Conservation (phyloP, 1,139 yeast genomes). For the Suhomyces taliae region DNA sequence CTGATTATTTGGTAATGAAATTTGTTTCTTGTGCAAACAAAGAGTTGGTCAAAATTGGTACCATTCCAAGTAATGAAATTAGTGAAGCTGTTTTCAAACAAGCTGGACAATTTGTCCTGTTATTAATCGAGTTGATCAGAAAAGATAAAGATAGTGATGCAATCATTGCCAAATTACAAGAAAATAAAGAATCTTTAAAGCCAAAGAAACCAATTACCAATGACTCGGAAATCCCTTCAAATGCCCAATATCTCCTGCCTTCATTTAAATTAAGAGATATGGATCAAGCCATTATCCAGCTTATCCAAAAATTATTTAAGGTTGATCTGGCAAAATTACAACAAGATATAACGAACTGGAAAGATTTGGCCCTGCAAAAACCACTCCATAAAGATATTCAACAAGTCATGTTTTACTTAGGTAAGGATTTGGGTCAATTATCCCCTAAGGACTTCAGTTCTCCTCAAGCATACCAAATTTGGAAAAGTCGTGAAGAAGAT, state of each 20-base stretch:
- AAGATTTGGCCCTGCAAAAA: slow-evolving; percentile 44
- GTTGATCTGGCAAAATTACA: slow-evolving; percentile 46
- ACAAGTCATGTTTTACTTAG: slow-evolving; percentile 38
- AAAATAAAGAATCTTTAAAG: slow-evolving; percentile 41
- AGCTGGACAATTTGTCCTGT: slow-evolving; percentile 55
- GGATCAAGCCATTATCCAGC: slow-evolving; percentile 37
- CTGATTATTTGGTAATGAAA: slow-evolving; percentile 65
- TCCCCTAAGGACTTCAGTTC: slow-evolving; percentile 44
- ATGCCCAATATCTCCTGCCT: slow-evolving; percentile 38
- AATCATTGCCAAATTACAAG: slow-evolving; percentile 43
- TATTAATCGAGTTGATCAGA: slow-evolving; percentile 49
- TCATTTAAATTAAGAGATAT: slow-evolving; percentile 52
- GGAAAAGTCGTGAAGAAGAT: slow-evolving; percentile 52
- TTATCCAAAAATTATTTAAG: slow-evolving; percentile 42
- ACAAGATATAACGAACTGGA: slow-evolving; percentile 46
- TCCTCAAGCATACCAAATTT: slow-evolving; percentile 41
- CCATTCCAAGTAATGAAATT: slow-evolving; percentile 36
- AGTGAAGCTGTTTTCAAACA: slow-evolving; percentile 54
- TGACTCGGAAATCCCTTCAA: slow-evolving; percentile 1
- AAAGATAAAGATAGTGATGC: slow-evolving; percentile 43
- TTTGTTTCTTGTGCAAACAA: slow-evolving; percentile 66
- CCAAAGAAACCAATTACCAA: slow-evolving; percentile 18
- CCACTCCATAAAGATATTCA: slow-evolving; percentile 47
- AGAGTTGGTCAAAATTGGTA: slow-evolving; percentile 55
- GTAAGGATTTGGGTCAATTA: slow-evolving; percentile 42